Conservation (phyloP, 371 early-diverging fungal genomes). For the Neoconidiobolus thromboides region DNA sequence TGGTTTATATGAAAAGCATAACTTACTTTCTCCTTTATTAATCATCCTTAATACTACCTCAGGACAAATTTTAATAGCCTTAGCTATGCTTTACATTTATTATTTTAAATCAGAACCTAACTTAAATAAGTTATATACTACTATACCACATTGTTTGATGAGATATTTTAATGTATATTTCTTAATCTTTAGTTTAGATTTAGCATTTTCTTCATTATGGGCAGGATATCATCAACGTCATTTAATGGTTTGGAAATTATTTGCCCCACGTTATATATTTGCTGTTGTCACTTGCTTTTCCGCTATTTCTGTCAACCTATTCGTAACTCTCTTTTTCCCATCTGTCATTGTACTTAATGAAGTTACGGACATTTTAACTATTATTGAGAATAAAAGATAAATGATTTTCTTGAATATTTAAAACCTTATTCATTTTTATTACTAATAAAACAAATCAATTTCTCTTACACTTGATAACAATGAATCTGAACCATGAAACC, state of each 20-base stretch:
- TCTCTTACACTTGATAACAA: too few species aligned
- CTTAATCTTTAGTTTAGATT: neutral
- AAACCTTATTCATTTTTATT: too few species aligned
- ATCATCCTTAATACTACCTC: constrained; percentile 63
- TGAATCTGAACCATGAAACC: too few species aligned
- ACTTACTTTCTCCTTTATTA: constrained; percentile 42
- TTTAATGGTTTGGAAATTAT: constrained; percentile 90
- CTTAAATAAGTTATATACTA: constrained; percentile 13
- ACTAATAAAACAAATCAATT: too few species aligned
- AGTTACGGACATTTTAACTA: neutral
- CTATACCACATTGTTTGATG: constrained; percentile 10
- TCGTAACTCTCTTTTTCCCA: constrained; percentile 1
- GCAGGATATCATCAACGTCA: constrained; percentile 55
- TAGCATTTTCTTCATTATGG: constrained; percentile 5
- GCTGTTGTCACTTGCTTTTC: constrained; percentile 17
- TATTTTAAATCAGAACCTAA: constrained; percentile 21
- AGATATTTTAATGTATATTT: neutral
- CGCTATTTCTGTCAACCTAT: neutral
- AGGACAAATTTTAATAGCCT: constrained; percentile 31
- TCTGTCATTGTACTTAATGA: neutral
- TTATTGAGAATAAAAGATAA: neutral
- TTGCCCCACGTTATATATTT: constrained; percentile 76
- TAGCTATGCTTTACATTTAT: constrained; percentile 19
- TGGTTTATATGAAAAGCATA: constrained; percentile 53
- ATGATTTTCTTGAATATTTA: neutral